phyloP scores from a whole-genome alignment of 768 basidiomycete genomes.

The Pluteus cervinus region DNA sequence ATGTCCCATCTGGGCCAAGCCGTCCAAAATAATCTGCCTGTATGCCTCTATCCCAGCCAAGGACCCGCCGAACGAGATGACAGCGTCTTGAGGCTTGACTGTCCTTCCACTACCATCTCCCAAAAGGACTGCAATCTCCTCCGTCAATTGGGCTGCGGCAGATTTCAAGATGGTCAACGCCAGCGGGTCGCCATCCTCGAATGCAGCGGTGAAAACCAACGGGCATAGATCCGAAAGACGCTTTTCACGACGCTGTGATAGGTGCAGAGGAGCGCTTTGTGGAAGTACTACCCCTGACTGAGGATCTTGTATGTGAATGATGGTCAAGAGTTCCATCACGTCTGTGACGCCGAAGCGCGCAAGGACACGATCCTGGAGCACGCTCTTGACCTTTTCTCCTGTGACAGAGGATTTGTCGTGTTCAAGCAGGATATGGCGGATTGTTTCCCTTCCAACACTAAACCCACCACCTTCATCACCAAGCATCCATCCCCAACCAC shows the following conservation, averaged over 20 bases:
- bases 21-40: conserved; percentile 47
- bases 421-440: conserved; percentile 60
- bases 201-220: conserved; percentile 73
- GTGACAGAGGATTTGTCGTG: conserved; percentile 43
- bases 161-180: conserved; percentile 52
- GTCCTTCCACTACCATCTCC: conserved; percentile 25
- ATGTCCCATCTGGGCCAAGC: conserved; percentile 51
- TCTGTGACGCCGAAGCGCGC: conserved; percentile 47
- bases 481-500: conserved; percentile 82
- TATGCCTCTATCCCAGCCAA: conserved; percentile 61
- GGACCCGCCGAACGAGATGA: conserved; percentile 79
- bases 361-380: conserved; percentile 43
- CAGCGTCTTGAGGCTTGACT: conserved; percentile 47
- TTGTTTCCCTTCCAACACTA: conserved; percentile 69
- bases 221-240: conserved; percentile 71
- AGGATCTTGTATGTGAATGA: conserved; percentile 61
- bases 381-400: conserved; percentile 28
- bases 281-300: conserved; percentile 13
- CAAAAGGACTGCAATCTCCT: conserved; percentile 51
- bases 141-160: conserved; percentile 49
- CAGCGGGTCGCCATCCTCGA: conserved; percentile 59
- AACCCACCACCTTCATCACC: conserved; percentile 84
- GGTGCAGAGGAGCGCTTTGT: conserved; percentile 20
- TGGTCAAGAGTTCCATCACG: conserved; percentile 59
- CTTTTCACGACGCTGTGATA: conserved; percentile 51